phyloP scores from a whole-genome alignment of 1,284 basidiomycete species.

The Ustilago tritici region DNA sequence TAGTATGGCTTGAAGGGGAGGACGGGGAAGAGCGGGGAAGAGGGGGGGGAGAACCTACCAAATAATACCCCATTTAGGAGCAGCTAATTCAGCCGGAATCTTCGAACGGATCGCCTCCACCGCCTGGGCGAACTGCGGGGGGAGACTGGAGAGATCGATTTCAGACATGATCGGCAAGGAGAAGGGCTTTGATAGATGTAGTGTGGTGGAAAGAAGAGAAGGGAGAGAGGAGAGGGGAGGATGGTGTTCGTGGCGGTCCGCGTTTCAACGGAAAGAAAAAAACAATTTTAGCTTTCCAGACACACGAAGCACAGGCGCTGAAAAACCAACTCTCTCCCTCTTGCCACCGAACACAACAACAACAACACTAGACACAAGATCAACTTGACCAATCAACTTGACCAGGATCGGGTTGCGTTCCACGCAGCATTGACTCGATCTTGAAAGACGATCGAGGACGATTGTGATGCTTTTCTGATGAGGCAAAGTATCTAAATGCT shows the following conservation, averaged over 20 bases:
- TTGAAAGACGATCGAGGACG: too few relatives aligned
- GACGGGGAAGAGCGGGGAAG: neutral
- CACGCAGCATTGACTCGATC: too few relatives aligned
- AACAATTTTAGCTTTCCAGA: too few relatives aligned
- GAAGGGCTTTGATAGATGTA: neutral
- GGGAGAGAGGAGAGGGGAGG: neutral
- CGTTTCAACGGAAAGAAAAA: too few relatives aligned
- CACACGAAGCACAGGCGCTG: too few relatives aligned
- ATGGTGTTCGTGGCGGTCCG: too few relatives aligned
- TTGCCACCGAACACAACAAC: too few relatives aligned
- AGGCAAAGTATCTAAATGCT: neutral
- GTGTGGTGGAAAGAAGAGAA: neutral
- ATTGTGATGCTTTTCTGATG: too few relatives aligned
- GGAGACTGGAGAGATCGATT: constrained; percentile 31
- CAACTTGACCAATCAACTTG: too few relatives aligned
- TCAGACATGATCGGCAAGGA: neutral
- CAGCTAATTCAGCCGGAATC: constrained; percentile 35
- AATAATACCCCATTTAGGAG: constrained; percentile 62
- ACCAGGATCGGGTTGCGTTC: too few relatives aligned
- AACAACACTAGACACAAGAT: too few relatives aligned
- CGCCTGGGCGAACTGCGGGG: constrained; percentile 39
- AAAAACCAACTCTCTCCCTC: too few relatives aligned
- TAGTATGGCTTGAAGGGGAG: neutral
- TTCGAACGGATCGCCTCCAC: constrained; percentile 40
- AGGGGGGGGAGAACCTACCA: constrained; percentile 27